Evolutionary conservation across 2,329 filamentous ascomycete species (phyloP), one percentile per base, ranked within the genome.

Genomic region (Erysiphe pulchra): DNA sequence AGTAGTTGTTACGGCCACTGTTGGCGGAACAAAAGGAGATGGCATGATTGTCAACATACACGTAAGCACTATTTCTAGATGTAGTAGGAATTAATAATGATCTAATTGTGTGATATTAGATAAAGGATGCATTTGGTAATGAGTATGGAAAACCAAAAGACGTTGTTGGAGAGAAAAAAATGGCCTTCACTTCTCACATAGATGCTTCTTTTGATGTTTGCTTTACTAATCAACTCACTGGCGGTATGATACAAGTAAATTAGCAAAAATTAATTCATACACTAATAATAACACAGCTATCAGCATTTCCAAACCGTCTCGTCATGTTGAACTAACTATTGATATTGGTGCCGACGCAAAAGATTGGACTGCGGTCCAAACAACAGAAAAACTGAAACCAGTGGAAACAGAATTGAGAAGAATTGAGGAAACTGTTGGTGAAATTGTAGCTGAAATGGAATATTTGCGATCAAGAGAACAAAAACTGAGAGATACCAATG

Each of bases 321-420:
- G 85, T 53, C 72, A 80, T 61, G 64, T 94, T 53, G 58, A 60
- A 53, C 54, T 59, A 41, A 57, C 58, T 46, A 57, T 60, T 46
- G 57, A 60, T 46, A 60, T 60, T 48, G 58, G 58, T 33, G 57
- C 58, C 10, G 58, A 60, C 62, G 90, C 90, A 52, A 92, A 92
- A 63, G 90, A 98, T 66, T 98, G 90, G 90, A 85, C 79, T 52
- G 84, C 84, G 55, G 92, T 95, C 60, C 85, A 94, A 65, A 84
- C 84, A 47, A 81, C 78, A 51, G 90, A 98, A 73, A 95, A 95
- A 71, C 77, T 98, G 55, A 92, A 93, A 73, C 90, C 90, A 42
- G 75, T 94, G 55, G 90, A 98, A 67, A 85, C 83, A 16, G 90
- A 95, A 62, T 73, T 98, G 58, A 78, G 86, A 57, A 77, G 85